Evolutionary conservation across 495 filamentous ascomycete genomes (phyloP), one percentile per base, ranked within the genome.

Genomic region (Hyaloscypha finlandica): DNA sequence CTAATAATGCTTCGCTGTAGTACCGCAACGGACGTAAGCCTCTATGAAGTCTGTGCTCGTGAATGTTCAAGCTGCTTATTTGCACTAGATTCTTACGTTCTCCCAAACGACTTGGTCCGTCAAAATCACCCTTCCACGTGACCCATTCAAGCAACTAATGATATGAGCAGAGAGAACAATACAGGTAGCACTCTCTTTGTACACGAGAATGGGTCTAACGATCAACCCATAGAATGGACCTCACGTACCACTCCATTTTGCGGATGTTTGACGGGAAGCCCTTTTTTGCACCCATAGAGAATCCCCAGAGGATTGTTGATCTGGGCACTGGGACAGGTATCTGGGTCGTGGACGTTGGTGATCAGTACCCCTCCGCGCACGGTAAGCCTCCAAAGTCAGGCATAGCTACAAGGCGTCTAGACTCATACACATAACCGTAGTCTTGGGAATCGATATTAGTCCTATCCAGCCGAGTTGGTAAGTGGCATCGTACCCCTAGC

Each of bases 401-500:
- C 25, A 25, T 25, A 25, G 25, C 25, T 25, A 25, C 25, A 25
- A 25, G 25, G 2, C 25, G 2, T 25, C 25, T 25, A 25, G 25
- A 2, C 25, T 25, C 25, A 25, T 25, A 35, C 30, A 25, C 54
- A 11, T 55, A 11, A 45, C 11, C 65, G 48, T 69, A 31, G 71
- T 79, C 16, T 68, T 81, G 11, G 80, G 81, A 48, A 79, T 77
- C 12, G 67, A 64, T 66, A 48, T 68, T 54, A 71, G 66, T 53
- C 73, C 64, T 56, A 74, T 74, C 8, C 73, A 75, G 39, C 68
- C 71, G 8, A 56, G 65, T 62, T 78, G 77, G 79, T 82, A 62
- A 64, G 68, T 51, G 60, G 6, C 35, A 1, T 0, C 0, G 12
- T 37, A 12, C 35, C 16, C 42, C 42, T 11, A 37, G 6, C 35